These are phyloP conservation scores for Termitomyces sp. DNA, from an alignment of 768 basidiomycete genomes.

Conservation along the genomic window DNA sequence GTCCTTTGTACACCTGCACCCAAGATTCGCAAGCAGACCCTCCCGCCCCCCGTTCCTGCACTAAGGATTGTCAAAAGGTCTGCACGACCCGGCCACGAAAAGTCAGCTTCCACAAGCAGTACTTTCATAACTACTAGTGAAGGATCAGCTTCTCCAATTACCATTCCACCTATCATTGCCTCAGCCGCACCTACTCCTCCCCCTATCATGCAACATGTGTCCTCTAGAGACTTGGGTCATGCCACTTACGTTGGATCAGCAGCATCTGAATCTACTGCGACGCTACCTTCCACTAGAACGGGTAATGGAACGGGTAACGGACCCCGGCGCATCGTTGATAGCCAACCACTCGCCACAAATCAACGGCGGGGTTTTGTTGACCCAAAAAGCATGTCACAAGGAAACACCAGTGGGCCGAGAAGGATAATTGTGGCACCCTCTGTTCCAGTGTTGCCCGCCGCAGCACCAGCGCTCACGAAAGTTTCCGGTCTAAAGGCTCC, in stretches of 20 bases:
- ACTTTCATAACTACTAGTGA: constrained; percentile 3
- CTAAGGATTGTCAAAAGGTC: constrained; percentile 44
- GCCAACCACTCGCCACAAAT: background rate
- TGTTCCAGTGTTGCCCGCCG: background rate
- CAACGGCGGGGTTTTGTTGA: background rate
- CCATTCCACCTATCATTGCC: background rate
- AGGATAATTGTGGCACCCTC: constrained; percentile 8
- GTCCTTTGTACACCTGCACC: constrained; percentile 6
- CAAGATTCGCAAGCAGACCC: constrained; percentile 14
- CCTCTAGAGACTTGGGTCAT: background rate
- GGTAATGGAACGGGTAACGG: constrained; percentile 18
- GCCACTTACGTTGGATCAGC: background rate
- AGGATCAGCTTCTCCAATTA: background rate
- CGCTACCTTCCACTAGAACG: background rate
- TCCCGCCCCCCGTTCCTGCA: constrained; percentile 35
- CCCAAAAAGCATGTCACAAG: constrained; percentile 1
- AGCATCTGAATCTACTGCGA: background rate
- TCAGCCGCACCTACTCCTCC: background rate
- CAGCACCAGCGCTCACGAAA: constrained; percentile 4
- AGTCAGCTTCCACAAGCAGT: constrained; percentile 12
- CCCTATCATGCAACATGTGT: background rate
- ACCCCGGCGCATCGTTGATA: constrained; percentile 26
- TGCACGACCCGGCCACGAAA: constrained; percentile 15
- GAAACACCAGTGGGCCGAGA: constrained; percentile 10
- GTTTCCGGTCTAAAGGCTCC: constrained; percentile 11